These are phyloP conservation scores for Sporothrix luriei DNA, from an alignment of 2,329 filamentous ascomycete genomes.

Conservation along the genomic window DNA sequence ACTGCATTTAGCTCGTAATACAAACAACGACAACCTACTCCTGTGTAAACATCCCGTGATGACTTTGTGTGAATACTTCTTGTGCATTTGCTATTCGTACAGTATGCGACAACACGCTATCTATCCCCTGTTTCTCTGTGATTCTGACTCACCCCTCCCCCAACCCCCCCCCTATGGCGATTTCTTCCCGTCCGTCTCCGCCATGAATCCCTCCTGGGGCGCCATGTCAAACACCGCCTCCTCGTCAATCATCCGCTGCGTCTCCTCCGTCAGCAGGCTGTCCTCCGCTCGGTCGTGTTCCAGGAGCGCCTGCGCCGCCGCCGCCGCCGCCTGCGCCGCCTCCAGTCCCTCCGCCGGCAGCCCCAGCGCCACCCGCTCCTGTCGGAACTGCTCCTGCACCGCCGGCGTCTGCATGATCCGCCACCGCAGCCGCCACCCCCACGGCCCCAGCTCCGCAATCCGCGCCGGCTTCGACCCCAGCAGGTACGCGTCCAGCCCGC, in stretches of 20 bases:
- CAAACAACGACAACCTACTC: background rate
- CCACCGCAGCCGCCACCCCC: slow-evolving; percentile 89
- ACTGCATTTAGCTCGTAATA: background rate
- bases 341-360: slow-evolving; percentile 53
- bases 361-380: slow-evolving; percentile 66
- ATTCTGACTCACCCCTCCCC: too few relatives aligned
- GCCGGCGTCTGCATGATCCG: slow-evolving; percentile 76
- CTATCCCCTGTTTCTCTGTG: background rate
- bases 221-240: slow-evolving; percentile 54
- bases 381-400: slow-evolving; percentile 66
- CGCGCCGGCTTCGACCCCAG: slow-evolving; percentile 75
- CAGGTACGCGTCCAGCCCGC: slow-evolving; percentile 89
- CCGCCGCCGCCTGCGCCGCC: slow-evolving; percentile 30
- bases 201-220: slow-evolving; percentile 41
- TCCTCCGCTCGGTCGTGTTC: slow-evolving; percentile 37
- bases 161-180: background rate
- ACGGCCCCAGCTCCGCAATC: slow-evolving; percentile 82
- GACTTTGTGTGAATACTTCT: background rate
- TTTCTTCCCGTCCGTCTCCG: slow-evolving; percentile 38
- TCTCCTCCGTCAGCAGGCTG: slow-evolving; percentile 41
- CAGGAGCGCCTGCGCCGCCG: slow-evolving; percentile 14
- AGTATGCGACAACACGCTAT: slow-evolving; percentile 17
- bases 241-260: slow-evolving; percentile 46
- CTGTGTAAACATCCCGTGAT: too few relatives aligned
- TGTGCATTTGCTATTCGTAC: slow-evolving; percentile 25